Base-by-base conservation (phyloP, 192 early-diverging fungal species). In the Gigaspora rosea region DNA sequence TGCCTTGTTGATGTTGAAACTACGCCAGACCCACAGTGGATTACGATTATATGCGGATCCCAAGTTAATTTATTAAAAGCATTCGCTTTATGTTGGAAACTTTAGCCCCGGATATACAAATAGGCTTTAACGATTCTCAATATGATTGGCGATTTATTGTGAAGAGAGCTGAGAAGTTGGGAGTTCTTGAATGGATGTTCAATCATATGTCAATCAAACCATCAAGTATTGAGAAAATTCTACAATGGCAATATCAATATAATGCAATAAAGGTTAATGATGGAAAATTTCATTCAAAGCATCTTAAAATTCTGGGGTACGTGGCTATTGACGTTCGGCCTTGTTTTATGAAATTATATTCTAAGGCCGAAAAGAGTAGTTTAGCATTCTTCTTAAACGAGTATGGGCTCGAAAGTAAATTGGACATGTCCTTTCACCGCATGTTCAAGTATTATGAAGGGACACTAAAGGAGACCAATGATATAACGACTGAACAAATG, bases 11-110 rank as follows among this genome's bases (percentile, higher is more conserved):
- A 41, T 41, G 41, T 41, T 69, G 10, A 41, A 41, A 41, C 41
- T 41, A 2, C 41, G 41, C 7, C 41, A 41, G 41, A 41, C 7
- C 7, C 41, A 41, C 9, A 4, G 11, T 69, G 36, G 66, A 69
- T 69, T 32, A 69, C 66, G 46, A 46, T 69, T n/a, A 32, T 69
- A 69, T 69, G 41, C 49, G 41, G 66, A 46, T 41, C 9, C 41
- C 66, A 69, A 46, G 41, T 22, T 10, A 69, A 69, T 46, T 46
- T 69, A 69, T 46, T 69, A 46, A 69, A 69, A 36, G 47, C 66
- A 46, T 69, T 69, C 41, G 66, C 66, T 12, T 32, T 69, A 69
- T 69, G 66, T 69, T 69, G 66, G 66, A 18, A 32, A 69, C 11
- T n/a, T 32, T 69, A 69, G 22, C 66, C 10, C 66, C 66, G 46